Evolutionary conservation across 805 yeast species (phyloP).

Genomic region (Spencermartinsiella europaea): DNA sequence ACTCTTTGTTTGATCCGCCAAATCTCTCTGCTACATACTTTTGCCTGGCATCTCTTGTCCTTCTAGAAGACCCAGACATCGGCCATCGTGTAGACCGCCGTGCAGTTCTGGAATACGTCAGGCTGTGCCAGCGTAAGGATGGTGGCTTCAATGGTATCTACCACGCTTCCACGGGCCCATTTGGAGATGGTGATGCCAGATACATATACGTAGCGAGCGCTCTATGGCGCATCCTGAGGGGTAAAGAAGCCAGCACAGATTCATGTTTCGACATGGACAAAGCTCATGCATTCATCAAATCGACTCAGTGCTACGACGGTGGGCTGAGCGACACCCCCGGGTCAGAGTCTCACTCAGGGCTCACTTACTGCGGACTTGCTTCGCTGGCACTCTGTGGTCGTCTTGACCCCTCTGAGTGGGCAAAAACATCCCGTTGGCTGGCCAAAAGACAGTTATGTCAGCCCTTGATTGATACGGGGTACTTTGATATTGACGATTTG

Average conservation of each 20-base stretch:
- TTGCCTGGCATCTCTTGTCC: conserved; percentile 53
- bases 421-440: conserved; percentile 50
- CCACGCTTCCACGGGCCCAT: conserved; percentile 33
- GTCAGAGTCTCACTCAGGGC: conserved; percentile 79
- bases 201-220: conserved; percentile 69
- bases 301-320: conserved; percentile 49
- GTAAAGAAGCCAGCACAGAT: conserved; percentile 31
- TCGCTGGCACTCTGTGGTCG: conserved; percentile 42
- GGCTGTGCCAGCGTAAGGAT: conserved; percentile 51
- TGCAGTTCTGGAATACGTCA: conserved; percentile 50
- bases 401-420: conserved; percentile 21
- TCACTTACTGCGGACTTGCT: conserved; percentile 78
- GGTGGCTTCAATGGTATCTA: conserved; percentile 54
- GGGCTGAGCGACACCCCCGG: conserved; percentile 55
- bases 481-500: conserved; percentile 9
- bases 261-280: conserved; percentile 45
- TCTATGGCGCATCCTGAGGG: conserved; percentile 46
- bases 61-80: conserved; percentile 44
- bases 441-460: conserved; percentile 55
- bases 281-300: conserved; percentile 37
- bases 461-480: background rate
- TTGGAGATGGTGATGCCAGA: conserved; percentile 67
- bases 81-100: conserved; percentile 34
- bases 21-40: conserved; percentile 73
- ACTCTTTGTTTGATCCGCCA: conserved; percentile 47